A percentile compares a stretch with the other conserved stretches of the same genome.
Conservation (phyloP, 2,329 filamentous ascomycete genomes). For the Fusarium vanettenii region DNA sequence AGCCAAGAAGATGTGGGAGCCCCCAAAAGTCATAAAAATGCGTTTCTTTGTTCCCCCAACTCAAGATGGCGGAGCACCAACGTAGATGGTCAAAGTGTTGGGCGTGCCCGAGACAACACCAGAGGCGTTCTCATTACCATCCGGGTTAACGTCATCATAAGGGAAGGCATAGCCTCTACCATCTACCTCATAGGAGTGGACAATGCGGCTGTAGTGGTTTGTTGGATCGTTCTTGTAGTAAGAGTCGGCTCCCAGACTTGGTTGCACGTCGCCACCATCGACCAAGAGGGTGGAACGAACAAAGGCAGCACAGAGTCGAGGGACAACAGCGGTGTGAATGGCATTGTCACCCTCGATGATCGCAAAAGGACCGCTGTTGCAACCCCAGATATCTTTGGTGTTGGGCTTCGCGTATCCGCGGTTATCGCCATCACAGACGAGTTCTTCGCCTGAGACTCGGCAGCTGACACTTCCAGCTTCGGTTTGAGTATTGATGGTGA, state of each 20-base stretch:
- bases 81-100: conserved; percentile 43
- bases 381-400: conserved; percentile 61
- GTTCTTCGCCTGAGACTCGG: conserved; percentile 48
- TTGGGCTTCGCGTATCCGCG: conserved; percentile 56
- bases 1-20: background rate
- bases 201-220: conserved; percentile 69
- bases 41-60: background rate
- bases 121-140: conserved; percentile 64
- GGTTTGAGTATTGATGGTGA: conserved; percentile 58
- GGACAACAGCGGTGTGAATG: conserved; percentile 56
- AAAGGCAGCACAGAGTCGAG: conserved; percentile 64
- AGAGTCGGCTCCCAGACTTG: conserved; percentile 47
- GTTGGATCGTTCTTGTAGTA: conserved; percentile 61
- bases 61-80: conserved; percentile 33
- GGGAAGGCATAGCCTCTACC: conserved; percentile 73
- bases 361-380: conserved; percentile 61
- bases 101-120: conserved; percentile 45
- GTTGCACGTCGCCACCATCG: conserved; percentile 60
- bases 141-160: conserved; percentile 75
- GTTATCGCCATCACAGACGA: conserved; percentile 57
- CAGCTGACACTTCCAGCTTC: conserved; percentile 54
- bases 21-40: background rate
- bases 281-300: conserved; percentile 59
- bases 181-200: conserved; percentile 70
- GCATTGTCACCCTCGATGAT: conserved; percentile 51